Percentiles rank a stretch among this genome's conserved stretches.
phyloP scores from a whole-genome alignment of 2,329 filamentous ascomycete genomes.

The Paracorniculantispora psalliotae region DNA sequence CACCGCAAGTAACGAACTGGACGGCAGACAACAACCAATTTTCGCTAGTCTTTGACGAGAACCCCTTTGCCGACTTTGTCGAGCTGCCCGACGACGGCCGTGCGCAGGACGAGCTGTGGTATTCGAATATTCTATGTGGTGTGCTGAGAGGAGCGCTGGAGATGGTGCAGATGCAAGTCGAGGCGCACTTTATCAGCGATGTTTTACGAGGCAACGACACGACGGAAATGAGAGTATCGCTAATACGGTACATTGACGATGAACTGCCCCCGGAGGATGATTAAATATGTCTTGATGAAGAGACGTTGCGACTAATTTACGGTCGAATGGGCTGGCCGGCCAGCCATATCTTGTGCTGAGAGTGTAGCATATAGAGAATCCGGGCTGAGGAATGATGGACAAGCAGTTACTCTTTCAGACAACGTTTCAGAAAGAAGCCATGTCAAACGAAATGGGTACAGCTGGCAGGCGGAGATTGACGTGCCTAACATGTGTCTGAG shows the following conservation, averaged over 20 bases:
- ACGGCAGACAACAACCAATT: slow-evolving; percentile 95
- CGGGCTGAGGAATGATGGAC: too few relatives aligned
- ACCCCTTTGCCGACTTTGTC: slow-evolving; percentile 94
- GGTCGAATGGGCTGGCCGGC: neutral
- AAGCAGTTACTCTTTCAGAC: too few relatives aligned
- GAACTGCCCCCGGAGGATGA: slow-evolving; percentile 97
- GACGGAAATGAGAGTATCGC: slow-evolving; percentile 91
- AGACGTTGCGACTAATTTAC: neutral
- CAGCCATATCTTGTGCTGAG: too few relatives aligned
- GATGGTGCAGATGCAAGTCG: slow-evolving; percentile 99
- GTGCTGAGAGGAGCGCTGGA: slow-evolving; percentile 86
- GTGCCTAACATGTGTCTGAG: too few relatives aligned
- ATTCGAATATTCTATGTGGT: slow-evolving; percentile 94
- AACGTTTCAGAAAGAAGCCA: too few relatives aligned
- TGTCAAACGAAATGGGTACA: too few relatives aligned
- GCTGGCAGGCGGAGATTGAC: too few relatives aligned
- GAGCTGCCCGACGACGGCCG: slow-evolving; percentile 93
- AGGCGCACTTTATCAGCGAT: slow-evolving; percentile 94
- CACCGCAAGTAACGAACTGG: slow-evolving; percentile 91
- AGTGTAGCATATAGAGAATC: too few relatives aligned
- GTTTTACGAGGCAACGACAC: slow-evolving; percentile 88
- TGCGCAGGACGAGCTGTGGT: slow-evolving; percentile 96
- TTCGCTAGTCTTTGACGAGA: slow-evolving; percentile 93
- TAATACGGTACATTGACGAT: slow-evolving; percentile 94
- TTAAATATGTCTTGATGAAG: slow-evolving; percentile 37